These are phyloP conservation scores for Fusarium graminum DNA, from an alignment of 2,329 filamentous ascomycete genomes.

Conservation along the genomic window DNA sequence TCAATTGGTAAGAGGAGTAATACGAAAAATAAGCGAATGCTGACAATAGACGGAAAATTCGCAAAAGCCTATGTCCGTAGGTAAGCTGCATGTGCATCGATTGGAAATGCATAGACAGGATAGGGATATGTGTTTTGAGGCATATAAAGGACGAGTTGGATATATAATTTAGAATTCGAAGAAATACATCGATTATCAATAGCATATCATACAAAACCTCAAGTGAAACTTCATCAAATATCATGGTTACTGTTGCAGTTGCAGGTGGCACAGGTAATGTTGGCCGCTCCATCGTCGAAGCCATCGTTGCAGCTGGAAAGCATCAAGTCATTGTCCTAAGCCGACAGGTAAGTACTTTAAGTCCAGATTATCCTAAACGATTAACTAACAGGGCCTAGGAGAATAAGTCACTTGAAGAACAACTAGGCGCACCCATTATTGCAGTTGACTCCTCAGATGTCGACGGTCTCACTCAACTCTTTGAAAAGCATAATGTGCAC, in stretches of 20 bases:
- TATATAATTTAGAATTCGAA: accelerated
- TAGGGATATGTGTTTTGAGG: not conserved
- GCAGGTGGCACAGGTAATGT: constrained; percentile 24
- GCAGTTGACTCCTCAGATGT: constrained; percentile 2
- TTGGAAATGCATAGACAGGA: not conserved
- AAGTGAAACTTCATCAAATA: not conserved
- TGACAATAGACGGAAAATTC: constrained; percentile 15
- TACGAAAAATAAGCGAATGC: constrained; percentile 8
- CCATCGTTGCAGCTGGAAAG: constrained; percentile 7
- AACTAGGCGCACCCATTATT: not conserved
- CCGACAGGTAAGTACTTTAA: not conserved
- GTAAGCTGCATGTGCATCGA: not conserved
- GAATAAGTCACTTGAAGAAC: not conserved
- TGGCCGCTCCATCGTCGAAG: constrained; percentile 7
- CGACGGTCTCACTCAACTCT: constrained; percentile 1
- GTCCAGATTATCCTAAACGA: accelerated
- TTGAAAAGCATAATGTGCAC: constrained; percentile 17
- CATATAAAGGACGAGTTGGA: not conserved
- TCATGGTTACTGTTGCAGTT: constrained; percentile 22
- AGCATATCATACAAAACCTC: not conserved
- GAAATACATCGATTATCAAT: not conserved
- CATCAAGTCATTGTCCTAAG: constrained; percentile 11
- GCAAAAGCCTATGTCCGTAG: not conserved
- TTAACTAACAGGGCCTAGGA: not conserved
- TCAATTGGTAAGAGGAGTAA: not conserved